Conservation (phyloP, 768 basidiomycete genomes). For the Suillus subaureus region DNA sequence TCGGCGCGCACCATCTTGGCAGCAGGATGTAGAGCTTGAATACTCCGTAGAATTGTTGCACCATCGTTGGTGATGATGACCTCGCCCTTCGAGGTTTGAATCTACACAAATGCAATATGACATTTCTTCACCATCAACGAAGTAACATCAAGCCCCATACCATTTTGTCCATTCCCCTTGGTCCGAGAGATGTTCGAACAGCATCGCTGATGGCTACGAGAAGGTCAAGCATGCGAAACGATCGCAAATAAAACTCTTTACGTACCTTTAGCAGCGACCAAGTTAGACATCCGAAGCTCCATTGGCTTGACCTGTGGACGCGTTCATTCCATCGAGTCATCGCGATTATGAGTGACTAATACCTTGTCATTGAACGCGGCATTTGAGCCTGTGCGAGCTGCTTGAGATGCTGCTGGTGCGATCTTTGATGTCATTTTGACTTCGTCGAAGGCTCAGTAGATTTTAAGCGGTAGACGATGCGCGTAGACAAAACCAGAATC, state of each 20-base stretch:
- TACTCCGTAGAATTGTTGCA: slow-evolving; percentile 93
- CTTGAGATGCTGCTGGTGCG: slow-evolving; percentile 29
- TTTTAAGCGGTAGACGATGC: slow-evolving; percentile 16
- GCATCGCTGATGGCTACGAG: slow-evolving; percentile 91
- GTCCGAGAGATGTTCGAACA: slow-evolving; percentile 93
- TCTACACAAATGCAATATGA: slow-evolving; percentile 48
- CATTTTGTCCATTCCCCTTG: slow-evolving; percentile 99
- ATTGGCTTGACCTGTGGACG: slow-evolving; percentile 87
- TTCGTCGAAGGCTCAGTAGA: slow-evolving; percentile 11
- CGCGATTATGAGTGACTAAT: slow-evolving; percentile 4
- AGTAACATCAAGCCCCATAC: slow-evolving; percentile 43
- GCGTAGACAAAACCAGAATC: slow-evolving; percentile 1
- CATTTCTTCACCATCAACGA: slow-evolving; percentile 8
- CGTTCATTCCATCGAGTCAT: slow-evolving; percentile 23
- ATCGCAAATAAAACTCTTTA: slow-evolving; percentile 6
- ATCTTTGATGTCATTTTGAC: slow-evolving; percentile 33
- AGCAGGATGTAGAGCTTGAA: slow-evolving; percentile 96
- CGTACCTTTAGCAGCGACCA: slow-evolving; percentile 96
- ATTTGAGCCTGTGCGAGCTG: slow-evolving; percentile 55
- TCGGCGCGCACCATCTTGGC: slow-evolving; percentile 81
- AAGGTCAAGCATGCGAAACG: slow-evolving; percentile 13
- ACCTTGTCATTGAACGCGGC: slow-evolving; percentile 89
- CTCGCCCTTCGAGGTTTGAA: slow-evolving; percentile 95
- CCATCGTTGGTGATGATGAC: slow-evolving; percentile 99
- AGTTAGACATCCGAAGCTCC: slow-evolving; percentile 95